Conservation (phyloP, 2,329 filamentous ascomycete genomes). For the Cercospora zeae-maydis region DNA sequence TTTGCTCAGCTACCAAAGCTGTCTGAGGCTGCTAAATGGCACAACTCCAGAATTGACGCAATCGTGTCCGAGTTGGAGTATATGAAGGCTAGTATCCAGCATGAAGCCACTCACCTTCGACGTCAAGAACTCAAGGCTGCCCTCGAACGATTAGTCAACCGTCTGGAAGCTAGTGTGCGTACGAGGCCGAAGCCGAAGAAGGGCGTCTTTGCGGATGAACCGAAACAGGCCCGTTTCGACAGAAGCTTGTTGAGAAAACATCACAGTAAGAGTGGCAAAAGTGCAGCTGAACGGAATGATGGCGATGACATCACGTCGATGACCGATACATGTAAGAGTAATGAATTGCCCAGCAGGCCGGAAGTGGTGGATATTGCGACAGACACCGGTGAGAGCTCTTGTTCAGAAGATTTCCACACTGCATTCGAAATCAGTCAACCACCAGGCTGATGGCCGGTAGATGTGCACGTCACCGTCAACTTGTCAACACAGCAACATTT, state of each 20-base stretch:
- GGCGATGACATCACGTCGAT: neutral
- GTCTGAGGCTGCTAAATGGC: slow-evolving; percentile 46
- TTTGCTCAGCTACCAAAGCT: slow-evolving; percentile 17
- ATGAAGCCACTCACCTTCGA: slow-evolving; percentile 65
- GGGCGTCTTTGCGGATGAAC: slow-evolving; percentile 26
- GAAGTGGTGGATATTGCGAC: neutral
- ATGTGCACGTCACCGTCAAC: neutral
- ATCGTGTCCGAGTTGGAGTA: slow-evolving; percentile 58
- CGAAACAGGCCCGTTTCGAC: slow-evolving; percentile 3
- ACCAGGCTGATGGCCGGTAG: neutral
- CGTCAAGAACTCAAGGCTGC: slow-evolving; percentile 73
- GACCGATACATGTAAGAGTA: neutral
- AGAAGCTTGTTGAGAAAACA: neutral
- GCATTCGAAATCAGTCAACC: slow-evolving; percentile 8
- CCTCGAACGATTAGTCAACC: slow-evolving; percentile 70
- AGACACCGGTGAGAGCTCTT: neutral
- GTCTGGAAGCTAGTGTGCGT: slow-evolving; percentile 67
- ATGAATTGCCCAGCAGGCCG: neutral
- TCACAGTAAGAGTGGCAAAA: neutral
- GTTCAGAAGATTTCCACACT: slow-evolving; percentile 1
- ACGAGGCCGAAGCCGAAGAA: slow-evolving; percentile 48
- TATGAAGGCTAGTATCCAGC: slow-evolving; percentile 23
- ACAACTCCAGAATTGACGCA: slow-evolving; percentile 68
- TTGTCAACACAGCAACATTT: neutral
- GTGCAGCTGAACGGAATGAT: neutral